Evolutionary conservation across 176 grass and related monocot genomes (phyloP).

Genomic region (Cenchrus purpureus): DNA sequence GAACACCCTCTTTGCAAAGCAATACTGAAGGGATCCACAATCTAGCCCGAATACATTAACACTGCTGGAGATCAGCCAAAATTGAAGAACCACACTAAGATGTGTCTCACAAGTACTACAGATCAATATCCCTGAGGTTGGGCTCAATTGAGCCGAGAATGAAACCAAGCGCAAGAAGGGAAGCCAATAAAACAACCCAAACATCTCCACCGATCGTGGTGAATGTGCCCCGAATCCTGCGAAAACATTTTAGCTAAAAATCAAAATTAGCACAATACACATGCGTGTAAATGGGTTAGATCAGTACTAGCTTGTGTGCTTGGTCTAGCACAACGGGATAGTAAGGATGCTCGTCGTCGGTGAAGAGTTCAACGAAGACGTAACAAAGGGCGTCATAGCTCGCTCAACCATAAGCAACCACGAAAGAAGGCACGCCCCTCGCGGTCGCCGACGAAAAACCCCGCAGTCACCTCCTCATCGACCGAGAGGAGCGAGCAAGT

Average conservation of each 20-base stretch:
- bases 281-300: background rate
- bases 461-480: too few relatives aligned
- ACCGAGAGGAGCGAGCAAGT: too few relatives aligned
- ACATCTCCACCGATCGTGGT: constrained; percentile 40
- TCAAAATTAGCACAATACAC: background rate
- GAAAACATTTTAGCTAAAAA: background rate
- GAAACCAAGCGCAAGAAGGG: constrained; percentile 53
- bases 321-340: background rate
- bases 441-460: too few relatives aligned
- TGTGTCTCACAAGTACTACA: constrained; percentile 62
- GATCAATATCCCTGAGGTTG: constrained; percentile 74
- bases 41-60: background rate
- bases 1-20: background rate
- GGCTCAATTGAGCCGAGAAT: constrained; percentile 50
- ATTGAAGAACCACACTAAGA: background rate
- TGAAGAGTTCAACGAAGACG: background rate
- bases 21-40: background rate
- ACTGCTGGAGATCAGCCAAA: background rate
- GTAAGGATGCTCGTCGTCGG: background rate
- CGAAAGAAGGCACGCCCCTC: background rate
- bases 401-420: background rate
- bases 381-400: background rate
- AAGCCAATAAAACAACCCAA: constrained; percentile 40
- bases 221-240: background rate
- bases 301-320: background rate